These are phyloP conservation scores for Blastobotrys terrestris DNA, from an alignment of 805 yeast species.

Conservation along the genomic window DNA sequence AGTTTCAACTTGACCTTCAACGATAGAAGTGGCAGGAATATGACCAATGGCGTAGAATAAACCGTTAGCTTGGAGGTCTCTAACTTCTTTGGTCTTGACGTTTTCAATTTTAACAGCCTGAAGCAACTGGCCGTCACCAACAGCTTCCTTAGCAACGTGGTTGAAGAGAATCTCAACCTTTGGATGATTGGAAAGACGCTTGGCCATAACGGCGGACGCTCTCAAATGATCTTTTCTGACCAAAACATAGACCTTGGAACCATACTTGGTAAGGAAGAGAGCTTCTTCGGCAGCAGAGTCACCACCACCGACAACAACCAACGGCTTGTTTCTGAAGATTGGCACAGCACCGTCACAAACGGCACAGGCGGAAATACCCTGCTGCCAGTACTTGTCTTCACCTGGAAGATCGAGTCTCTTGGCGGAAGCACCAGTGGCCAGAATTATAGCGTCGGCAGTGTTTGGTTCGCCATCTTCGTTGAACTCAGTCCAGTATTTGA, in stretches of 20 bases:
- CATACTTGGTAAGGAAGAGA: constrained; percentile 91
- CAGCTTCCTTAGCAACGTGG: constrained; percentile 78
- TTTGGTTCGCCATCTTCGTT: constrained; percentile 87
- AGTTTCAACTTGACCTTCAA: constrained; percentile 69
- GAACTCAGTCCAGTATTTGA: constrained; percentile 95
- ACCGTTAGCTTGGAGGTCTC: constrained; percentile 76
- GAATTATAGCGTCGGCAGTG: constrained; percentile 85
- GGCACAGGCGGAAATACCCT: constrained; percentile 98
- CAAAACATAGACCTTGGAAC: constrained; percentile 86
- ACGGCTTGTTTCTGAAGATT: constrained; percentile 94
- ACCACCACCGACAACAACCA: constrained; percentile 98
- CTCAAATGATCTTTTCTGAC: constrained; percentile 93
- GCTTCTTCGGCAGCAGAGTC: constrained; percentile 99
- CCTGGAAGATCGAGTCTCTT: constrained; percentile 92
- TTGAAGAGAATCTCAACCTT: constrained; percentile 89
- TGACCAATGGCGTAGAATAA: constrained; percentile 98
- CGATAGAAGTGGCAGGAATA: constrained; percentile 85
- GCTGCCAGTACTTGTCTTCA: constrained; percentile 98
- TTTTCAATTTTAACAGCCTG: constrained; percentile 58
- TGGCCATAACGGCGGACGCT: constrained; percentile 96
- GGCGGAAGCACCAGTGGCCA: constrained; percentile 99
- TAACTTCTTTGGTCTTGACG: constrained; percentile 61
- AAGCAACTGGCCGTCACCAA: constrained; percentile 88
- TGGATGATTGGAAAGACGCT: constrained; percentile 75
- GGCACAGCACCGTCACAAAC: constrained; percentile 99